These are phyloP conservation scores for Climacium dendroides DNA, from an alignment of 225 moss, liverwort and hornwort species.

Conservation along the genomic window DNA sequence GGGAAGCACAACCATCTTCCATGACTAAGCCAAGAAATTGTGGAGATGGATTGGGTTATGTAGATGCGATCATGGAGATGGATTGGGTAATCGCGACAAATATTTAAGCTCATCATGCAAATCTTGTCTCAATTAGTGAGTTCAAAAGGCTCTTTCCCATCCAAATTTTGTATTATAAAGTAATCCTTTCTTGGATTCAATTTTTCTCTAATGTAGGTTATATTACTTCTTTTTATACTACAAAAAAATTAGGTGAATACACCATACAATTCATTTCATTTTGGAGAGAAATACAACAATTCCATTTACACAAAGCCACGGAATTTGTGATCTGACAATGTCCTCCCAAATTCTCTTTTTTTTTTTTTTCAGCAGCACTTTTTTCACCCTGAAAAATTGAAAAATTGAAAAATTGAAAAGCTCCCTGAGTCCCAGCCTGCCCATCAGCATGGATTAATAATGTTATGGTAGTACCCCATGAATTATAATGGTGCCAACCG, in stretches of 20 bases:
- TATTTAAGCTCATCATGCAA: no score
- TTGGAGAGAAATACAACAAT: background rate
- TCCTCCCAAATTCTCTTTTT: background rate
- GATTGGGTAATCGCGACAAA: no score
- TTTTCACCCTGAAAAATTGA: background rate
- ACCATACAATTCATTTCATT: background rate
- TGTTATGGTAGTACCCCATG: background rate
- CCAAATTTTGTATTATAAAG: no score
- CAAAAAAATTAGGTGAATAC: fast-evolving
- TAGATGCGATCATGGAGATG: no score
- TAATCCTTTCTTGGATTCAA: no score
- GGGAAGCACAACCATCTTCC: no score
- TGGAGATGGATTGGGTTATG: no score
- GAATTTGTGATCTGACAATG: background rate
- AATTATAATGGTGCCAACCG: background rate
- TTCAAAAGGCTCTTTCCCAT: no score
- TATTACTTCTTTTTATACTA: background rate
- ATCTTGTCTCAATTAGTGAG: no score
- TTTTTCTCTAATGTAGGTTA: no score
- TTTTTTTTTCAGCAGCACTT: background rate
- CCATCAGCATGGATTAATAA: background rate
- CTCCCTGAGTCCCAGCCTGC: background rate
- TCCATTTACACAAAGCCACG: background rate
- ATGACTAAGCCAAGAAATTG: no score
- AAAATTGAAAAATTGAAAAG: background rate